These are phyloP conservation scores for Populus tomentosa DNA, from an alignment of 441 rosid species.

Conservation along the genomic window DNA sequence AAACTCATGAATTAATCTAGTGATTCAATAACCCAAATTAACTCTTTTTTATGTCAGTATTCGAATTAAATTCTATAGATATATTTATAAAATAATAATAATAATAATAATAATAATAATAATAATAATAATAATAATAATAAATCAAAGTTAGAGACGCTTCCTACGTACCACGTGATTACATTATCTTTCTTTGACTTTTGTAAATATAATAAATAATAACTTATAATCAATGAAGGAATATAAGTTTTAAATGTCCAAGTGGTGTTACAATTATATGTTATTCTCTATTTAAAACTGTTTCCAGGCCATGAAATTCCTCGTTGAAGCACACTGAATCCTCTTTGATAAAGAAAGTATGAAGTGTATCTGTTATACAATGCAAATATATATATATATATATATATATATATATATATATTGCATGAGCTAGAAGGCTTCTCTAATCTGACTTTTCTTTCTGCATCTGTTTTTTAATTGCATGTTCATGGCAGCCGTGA, in stretches of 20 bases:
- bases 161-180: conserved; percentile 35
- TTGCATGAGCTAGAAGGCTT: conserved; percentile 46
- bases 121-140: too few species aligned
- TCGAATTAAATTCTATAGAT: conserved; percentile 32
- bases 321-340: conserved; percentile 33
- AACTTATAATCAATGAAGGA: conserved; percentile 15
- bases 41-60: not conserved
- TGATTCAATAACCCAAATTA: too few species aligned
- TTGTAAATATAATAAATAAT: conserved; percentile 15
- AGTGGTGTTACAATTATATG: conserved; percentile 27
- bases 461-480: conserved; percentile 6
- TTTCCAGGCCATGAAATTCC: conserved; percentile 29
- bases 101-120: too few species aligned
- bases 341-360: conserved; percentile 33
- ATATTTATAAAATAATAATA: too few species aligned
- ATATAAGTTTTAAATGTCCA: conserved; percentile 29
- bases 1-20: too few species aligned
- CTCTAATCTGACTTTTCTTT: conserved; percentile 42
- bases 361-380: conserved; percentile 31
- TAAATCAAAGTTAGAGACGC: conserved; percentile 21
- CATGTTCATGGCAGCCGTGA: conserved; percentile 29
- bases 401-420: not conserved
- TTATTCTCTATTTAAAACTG: conserved; percentile 16
- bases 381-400: not conserved
- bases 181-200: conserved; percentile 57